Evolutionary conservation across 257 asterid genomes (phyloP).

Genomic region (Mentha longifolia): DNA sequence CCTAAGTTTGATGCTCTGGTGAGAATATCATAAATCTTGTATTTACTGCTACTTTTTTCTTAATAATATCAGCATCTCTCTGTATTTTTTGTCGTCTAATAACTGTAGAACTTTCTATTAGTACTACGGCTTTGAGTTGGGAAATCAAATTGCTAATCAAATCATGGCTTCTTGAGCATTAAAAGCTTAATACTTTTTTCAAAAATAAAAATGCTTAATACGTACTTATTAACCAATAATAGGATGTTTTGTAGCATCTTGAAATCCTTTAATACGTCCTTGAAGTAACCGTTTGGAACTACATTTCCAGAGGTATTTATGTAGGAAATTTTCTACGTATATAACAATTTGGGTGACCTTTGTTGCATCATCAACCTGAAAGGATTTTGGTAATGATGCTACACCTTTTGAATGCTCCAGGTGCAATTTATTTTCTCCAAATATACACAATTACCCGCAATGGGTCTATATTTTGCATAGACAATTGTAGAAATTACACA

Average conservation of each 20-base stretch:
- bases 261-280: conserved; percentile 1
- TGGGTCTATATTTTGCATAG: background rate
- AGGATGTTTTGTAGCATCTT: background rate
- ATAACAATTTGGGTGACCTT: conserved; percentile 5
- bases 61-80: conserved; percentile 1
- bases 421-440: background rate
- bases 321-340: background rate
- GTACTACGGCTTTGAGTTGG: background rate
- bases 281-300: background rate
- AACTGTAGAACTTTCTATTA: conserved; percentile 7
- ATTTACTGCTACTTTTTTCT: background rate
- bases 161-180: conserved; percentile 26
- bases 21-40: conserved; percentile 36
- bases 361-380: background rate
- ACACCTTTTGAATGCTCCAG: background rate
- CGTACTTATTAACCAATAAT: background rate
- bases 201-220: background rate
- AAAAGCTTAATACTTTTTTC: background rate
- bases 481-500: too few species aligned
- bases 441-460: background rate
- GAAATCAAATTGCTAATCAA: conserved; percentile 10
- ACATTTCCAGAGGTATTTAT: background rate
- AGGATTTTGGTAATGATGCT: background rate
- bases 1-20: conserved; percentile 92
- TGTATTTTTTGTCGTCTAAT: conserved; percentile 11